Evolutionary conservation across 768 basidiomycete genomes (phyloP).

Genomic region (Rhizopogon sp.): DNA sequence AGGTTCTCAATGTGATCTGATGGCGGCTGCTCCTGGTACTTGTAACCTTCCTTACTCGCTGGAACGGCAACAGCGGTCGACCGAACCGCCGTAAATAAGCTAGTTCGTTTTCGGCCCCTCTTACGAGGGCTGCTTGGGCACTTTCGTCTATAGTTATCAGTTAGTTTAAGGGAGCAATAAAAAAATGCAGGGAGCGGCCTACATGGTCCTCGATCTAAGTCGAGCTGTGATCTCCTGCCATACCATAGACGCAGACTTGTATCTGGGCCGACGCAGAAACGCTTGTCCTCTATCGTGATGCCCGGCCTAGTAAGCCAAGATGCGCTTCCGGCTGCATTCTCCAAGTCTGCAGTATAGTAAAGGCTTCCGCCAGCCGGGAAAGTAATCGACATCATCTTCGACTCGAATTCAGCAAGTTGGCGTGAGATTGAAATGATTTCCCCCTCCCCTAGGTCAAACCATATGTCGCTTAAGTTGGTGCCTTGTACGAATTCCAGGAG

Average conservation of each 20-base stretch:
- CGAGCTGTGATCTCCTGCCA: constrained; percentile 44
- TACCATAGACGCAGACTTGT: constrained; percentile 39
- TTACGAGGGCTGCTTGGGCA: constrained; percentile 36
- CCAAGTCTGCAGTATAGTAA: constrained; percentile 42
- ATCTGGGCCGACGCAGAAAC: constrained; percentile 45
- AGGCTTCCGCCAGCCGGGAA: constrained; percentile 51
- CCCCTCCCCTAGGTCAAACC: constrained; percentile 29
- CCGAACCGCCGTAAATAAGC: constrained; percentile 46
- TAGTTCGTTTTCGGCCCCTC: constrained; percentile 41
- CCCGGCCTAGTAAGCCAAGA: constrained; percentile 6
- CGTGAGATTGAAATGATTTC: constrained; percentile 35
- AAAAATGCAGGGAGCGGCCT: constrained; percentile 31
- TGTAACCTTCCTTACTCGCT: constrained; percentile 39
- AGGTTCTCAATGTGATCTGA: constrained; percentile 46
- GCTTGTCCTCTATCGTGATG: constrained; percentile 32
- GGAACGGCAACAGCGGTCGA: constrained; percentile 40
- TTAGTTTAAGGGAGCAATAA: too few relatives aligned
- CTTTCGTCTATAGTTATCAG: too few relatives aligned
- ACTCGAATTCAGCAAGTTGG: constrained; percentile 44
- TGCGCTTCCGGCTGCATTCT: constrained; percentile 27
- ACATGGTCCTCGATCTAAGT: constrained; percentile 48
- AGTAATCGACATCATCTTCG: constrained; percentile 39
- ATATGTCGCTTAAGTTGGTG: constrained; percentile 36
- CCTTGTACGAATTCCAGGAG: constrained; percentile 32
- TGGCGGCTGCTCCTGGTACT: constrained; percentile 44